These are phyloP conservation scores for Oryza nivara DNA, from an alignment of 176 grass and related monocot species.

Conservation along the genomic window DNA sequence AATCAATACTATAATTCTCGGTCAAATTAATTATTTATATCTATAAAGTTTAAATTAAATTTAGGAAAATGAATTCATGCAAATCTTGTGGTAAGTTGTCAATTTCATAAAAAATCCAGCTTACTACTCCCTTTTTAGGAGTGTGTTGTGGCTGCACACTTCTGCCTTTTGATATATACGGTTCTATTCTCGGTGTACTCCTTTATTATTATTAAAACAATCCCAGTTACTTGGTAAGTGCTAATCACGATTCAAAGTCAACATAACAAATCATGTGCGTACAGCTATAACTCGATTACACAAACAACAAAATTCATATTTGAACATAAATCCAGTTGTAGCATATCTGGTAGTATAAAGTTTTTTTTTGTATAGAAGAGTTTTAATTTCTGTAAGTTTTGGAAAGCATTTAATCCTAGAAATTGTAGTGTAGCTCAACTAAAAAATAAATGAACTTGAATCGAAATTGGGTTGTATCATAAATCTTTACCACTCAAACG, in stretches of 20 bases:
- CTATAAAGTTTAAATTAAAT: too few relatives aligned
- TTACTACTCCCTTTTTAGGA: too few relatives aligned
- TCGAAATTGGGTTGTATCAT: background rate
- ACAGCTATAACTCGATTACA: background rate
- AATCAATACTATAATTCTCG: too few relatives aligned
- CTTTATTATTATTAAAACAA: too few relatives aligned
- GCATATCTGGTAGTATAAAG: background rate
- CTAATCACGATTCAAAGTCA: background rate
- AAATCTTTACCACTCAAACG: too few relatives aligned
- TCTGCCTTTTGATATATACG: too few relatives aligned
- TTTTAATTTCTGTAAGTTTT: background rate
- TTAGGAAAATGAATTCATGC: too few relatives aligned
- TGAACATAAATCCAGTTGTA: background rate
- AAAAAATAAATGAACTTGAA: background rate
- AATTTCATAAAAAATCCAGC: too few relatives aligned
- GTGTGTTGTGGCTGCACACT: too few relatives aligned
- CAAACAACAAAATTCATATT: background rate
- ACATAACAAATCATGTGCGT: background rate
- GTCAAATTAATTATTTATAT: too few relatives aligned
- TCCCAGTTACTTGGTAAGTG: background rate
- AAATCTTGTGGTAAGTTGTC: too few relatives aligned
- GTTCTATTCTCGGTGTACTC: too few relatives aligned
- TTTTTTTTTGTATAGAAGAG: background rate
- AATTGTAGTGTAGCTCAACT: background rate
- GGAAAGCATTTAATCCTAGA: background rate